phyloP scores from a whole-genome alignment of 306 rosid genomes.

The Dalbergia cochinchinensis region DNA sequence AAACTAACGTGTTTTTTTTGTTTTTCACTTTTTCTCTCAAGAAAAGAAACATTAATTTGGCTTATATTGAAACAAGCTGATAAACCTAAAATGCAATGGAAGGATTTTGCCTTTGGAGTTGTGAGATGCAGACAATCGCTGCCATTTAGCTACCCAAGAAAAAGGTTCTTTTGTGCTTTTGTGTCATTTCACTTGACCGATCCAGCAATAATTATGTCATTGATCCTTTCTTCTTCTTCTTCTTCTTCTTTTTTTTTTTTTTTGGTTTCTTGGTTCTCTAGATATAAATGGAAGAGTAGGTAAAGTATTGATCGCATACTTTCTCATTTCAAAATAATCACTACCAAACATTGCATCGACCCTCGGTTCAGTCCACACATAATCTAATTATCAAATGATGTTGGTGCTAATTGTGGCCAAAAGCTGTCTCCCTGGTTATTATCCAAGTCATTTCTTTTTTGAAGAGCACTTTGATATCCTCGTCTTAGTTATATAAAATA shows the following conservation, averaged over 20 bases:
- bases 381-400: conserved; percentile 1
- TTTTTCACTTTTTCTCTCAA: neutral
- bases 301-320: conserved; percentile 35
- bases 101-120: neutral
- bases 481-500: neutral
- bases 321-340: conserved; percentile 40
- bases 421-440: neutral
- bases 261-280: neutral
- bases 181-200: conserved; percentile 32
- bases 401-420: neutral
- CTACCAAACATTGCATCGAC: conserved; percentile 34
- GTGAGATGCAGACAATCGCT: conserved; percentile 7
- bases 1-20: neutral
- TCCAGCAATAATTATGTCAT: conserved; percentile 34
- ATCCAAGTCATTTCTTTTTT: neutral
- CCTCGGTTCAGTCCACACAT: conserved; percentile 13
- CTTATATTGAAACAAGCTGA: neutral
- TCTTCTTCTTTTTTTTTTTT: no score
- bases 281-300: neutral
- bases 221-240: no score
- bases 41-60: neutral
- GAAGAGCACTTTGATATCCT: conserved; percentile 2
- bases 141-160: conserved; percentile 7
- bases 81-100: neutral
- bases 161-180: conserved; percentile 30